These are phyloP conservation scores for Pseudisothecium myosuroides DNA, from an alignment of 225 moss, liverwort and hornwort genomes.

Conservation along the genomic window DNA sequence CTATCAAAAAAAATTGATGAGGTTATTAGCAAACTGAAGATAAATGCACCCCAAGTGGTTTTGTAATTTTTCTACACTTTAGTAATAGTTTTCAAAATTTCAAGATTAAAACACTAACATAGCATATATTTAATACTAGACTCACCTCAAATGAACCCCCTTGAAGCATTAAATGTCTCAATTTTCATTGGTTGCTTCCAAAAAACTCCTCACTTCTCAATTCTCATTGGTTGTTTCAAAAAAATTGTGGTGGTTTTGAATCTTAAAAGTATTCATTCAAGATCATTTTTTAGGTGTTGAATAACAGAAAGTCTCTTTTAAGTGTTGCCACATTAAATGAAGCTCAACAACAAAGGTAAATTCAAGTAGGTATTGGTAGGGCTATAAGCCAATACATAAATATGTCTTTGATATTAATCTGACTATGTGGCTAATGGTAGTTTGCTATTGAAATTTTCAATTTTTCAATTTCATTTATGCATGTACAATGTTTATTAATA, in stretches of 20 bases:
- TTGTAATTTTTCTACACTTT: background rate
- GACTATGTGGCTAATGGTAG: accelerated
- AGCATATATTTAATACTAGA: background rate
- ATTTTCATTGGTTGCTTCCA: background rate
- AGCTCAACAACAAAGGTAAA: background rate
- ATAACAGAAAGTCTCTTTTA: background rate
- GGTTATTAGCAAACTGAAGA: background rate
- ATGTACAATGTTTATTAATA: background rate
- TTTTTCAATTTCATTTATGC: background rate
- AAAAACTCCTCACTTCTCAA: background rate
- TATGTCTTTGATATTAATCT: background rate
- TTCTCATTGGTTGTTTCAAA: background rate
- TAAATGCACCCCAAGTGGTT: background rate
- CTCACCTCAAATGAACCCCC: background rate
- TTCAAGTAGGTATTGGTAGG: too few species aligned
- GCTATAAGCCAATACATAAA: background rate
- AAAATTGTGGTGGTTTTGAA: background rate
- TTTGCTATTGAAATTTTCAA: too few species aligned
- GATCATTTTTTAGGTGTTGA: background rate
- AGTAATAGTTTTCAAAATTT: background rate
- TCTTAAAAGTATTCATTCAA: background rate
- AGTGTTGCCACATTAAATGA: background rate
- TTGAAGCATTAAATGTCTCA: background rate
- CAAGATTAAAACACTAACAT: background rate
- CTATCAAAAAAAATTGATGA: background rate